Percentiles rank a stretch among this genome's conserved stretches.
These are phyloP conservation scores for Pythium diclinum DNA, from an alignment of 352 stramenopile genomes.

Conservation along the genomic window DNA sequence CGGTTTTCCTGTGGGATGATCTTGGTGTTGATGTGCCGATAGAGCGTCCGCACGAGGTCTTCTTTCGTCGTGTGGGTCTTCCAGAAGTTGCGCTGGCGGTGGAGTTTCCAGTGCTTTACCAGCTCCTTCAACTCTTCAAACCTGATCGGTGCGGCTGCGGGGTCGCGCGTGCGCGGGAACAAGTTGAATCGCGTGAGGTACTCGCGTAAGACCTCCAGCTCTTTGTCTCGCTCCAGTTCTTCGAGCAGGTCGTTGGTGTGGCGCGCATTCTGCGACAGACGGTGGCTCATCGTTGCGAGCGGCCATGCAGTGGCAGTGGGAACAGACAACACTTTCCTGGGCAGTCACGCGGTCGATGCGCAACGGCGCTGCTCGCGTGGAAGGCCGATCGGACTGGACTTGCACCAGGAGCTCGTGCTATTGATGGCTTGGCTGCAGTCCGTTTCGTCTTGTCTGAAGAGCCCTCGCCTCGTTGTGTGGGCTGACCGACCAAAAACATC, in stretches of 20 bases:
- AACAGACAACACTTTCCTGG: neutral
- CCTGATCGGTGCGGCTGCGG: slow-evolving; percentile 70
- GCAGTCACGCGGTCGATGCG: neutral
- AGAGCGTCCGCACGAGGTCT: slow-evolving; percentile 80
- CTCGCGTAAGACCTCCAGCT: slow-evolving; percentile 79
- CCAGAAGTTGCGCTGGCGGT: slow-evolving; percentile 89
- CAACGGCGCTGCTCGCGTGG: neutral
- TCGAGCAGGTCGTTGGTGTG: slow-evolving; percentile 79
- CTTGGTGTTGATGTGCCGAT: slow-evolving; percentile 87
- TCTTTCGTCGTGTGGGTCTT: slow-evolving; percentile 88
- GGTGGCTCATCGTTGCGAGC: slow-evolving; percentile 61
- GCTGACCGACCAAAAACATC: neutral
- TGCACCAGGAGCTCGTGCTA: neutral
- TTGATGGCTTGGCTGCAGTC: slow-evolving; percentile 1
- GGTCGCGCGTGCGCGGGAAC: slow-evolving; percentile 73
- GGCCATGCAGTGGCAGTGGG: neutral
- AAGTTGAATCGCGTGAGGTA: slow-evolving; percentile 82
- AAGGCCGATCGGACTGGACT: neutral
- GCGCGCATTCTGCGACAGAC: slow-evolving; percentile 74
- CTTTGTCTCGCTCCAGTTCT: slow-evolving; percentile 85
- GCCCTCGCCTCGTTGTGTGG: neutral
- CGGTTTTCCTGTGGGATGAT: slow-evolving; percentile 66
- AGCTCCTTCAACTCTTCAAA: slow-evolving; percentile 91
- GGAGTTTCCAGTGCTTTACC: slow-evolving; percentile 88
- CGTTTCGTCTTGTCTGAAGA: neutral